Conservation (phyloP, 2,329 filamentous ascomycete genomes). For the Emmonsiellopsis sp. region DNA sequence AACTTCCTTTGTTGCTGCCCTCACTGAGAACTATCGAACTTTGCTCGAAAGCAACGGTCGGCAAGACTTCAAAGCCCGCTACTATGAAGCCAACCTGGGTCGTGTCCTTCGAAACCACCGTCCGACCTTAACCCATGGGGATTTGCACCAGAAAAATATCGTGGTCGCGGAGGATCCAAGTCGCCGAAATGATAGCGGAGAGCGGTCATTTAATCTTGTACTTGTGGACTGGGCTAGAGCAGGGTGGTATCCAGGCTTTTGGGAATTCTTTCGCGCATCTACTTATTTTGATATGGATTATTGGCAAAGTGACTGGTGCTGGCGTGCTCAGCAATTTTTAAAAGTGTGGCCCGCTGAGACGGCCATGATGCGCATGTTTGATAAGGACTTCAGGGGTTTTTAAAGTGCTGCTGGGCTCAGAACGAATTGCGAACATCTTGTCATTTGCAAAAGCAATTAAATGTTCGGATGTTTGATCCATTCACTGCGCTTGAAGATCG, state of each 20-base stretch:
- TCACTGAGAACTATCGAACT: conserved; percentile 17
- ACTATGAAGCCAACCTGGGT: conserved; percentile 17
- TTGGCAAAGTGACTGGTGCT: conserved; percentile 21
- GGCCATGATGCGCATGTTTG: conserved; percentile 18
- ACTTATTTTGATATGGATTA: conserved; percentile 3
- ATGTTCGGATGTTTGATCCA: conserved; percentile 2
- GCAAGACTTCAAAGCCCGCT: conserved; percentile 18
- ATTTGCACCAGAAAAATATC: conserved; percentile 20
- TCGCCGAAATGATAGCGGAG: conserved; percentile 14
- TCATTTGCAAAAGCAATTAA: too few species aligned
- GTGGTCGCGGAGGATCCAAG: conserved; percentile 15
- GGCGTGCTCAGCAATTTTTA: conserved; percentile 19
- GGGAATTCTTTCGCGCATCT: conserved; percentile 20
- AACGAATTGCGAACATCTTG: not conserved
- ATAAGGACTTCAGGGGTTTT: conserved; percentile 13
- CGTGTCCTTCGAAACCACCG: conserved; percentile 17
- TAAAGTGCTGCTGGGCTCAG: not conserved
- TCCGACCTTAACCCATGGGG: conserved; percentile 21
- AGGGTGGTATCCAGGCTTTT: conserved; percentile 21
- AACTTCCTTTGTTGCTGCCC: conserved; percentile 16
- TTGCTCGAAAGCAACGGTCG: conserved; percentile 11
- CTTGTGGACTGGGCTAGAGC: conserved; percentile 19
- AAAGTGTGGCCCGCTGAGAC: conserved; percentile 19
- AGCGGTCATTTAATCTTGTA: conserved; percentile 18
- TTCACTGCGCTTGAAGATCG: conserved; percentile 12